These are phyloP conservation scores for Globisporangium heterothallicum DNA, from an alignment of 352 stramenopile species.

Conservation along the genomic window DNA sequence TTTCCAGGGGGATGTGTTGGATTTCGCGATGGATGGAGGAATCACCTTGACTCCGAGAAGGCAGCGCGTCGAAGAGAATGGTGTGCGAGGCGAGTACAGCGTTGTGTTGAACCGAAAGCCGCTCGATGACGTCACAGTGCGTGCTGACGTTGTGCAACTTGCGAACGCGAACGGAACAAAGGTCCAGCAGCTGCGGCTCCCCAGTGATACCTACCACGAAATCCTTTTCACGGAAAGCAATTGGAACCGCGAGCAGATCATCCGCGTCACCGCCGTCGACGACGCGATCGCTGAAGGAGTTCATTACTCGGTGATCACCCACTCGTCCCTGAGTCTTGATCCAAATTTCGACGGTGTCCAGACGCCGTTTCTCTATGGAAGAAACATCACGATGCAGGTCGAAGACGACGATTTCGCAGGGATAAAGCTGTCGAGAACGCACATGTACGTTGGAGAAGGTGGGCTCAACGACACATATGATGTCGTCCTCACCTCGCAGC, in stretches of 20 bases:
- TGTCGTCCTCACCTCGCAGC: slow-evolving; percentile 44
- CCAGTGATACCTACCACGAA: slow-evolving; percentile 8
- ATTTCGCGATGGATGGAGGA: slow-evolving; percentile 68
- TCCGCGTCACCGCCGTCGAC: slow-evolving; percentile 48
- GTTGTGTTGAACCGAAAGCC: slow-evolving; percentile 68
- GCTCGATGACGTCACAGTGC: slow-evolving; percentile 38
- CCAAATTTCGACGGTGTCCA: slow-evolving; percentile 43
- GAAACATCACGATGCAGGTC: slow-evolving; percentile 58
- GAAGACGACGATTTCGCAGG: slow-evolving; percentile 60
- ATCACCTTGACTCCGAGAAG: slow-evolving; percentile 46
- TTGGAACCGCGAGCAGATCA: slow-evolving; percentile 68
- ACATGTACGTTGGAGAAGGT: slow-evolving; percentile 60
- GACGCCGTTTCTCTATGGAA: slow-evolving; percentile 58
- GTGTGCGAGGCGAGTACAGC: slow-evolving; percentile 44
- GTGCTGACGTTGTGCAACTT: slow-evolving; percentile 33
- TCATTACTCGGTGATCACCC: slow-evolving; percentile 56
- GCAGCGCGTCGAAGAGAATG: slow-evolving; percentile 44
- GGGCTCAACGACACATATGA: slow-evolving; percentile 49
- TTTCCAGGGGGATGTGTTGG: slow-evolving; percentile 46
- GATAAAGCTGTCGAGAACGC: slow-evolving; percentile 41
- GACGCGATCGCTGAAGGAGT: slow-evolving; percentile 50
- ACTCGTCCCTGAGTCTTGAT: slow-evolving; percentile 37
- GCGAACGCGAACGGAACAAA: slow-evolving; percentile 16
- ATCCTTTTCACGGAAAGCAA: slow-evolving; percentile 45
- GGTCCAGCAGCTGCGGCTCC: slow-evolving; percentile 44